Evolutionary conservation across 805 yeast genomes (phyloP).

Genomic region (Millerozyma miso): DNA sequence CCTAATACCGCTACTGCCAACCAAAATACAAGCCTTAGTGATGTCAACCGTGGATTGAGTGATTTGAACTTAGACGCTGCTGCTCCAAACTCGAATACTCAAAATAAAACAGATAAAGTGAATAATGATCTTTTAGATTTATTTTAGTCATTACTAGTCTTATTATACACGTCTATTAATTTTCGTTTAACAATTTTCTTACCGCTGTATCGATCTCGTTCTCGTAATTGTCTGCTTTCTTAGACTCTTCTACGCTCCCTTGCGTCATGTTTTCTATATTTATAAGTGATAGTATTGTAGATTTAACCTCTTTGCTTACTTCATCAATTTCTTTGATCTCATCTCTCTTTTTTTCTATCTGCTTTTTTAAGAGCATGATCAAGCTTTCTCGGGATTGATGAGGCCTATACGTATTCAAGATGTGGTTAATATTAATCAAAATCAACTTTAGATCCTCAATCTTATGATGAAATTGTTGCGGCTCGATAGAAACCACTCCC

Average conservation of each 20-base stretch:
- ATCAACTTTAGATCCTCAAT: conserved; percentile 77
- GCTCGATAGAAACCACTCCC: conserved; percentile 72
- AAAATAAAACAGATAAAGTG: conserved; percentile 6
- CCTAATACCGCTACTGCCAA: conserved; percentile 9
- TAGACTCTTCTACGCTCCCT: background rate
- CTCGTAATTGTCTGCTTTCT: background rate
- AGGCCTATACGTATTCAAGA: conserved; percentile 87
- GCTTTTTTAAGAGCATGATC: conserved; percentile 67
- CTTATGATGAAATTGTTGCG: conserved; percentile 54
- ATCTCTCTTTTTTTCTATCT: conserved; percentile 56
- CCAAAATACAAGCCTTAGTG: conserved; percentile 6
- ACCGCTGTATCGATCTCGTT: conserved; percentile 4
- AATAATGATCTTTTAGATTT: conserved; percentile 37
- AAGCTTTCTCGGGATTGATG: conserved; percentile 92
- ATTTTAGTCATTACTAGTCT: conserved; percentile 15
- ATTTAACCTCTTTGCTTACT: conserved; percentile 37
- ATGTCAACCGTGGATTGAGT: conserved; percentile 1
- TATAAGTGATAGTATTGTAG: conserved; percentile 19
- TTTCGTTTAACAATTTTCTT: conserved; percentile 4
- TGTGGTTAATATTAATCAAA: conserved; percentile 84
- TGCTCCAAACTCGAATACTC: conserved; percentile 6
- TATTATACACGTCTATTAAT: conserved; percentile 3
- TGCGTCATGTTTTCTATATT: background rate
- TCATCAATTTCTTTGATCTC: conserved; percentile 47
- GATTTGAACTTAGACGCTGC: conserved; percentile 8